phyloP scores from a whole-genome alignment of 2,329 filamentous ascomycete genomes.

The Apiospora sp. region DNA sequence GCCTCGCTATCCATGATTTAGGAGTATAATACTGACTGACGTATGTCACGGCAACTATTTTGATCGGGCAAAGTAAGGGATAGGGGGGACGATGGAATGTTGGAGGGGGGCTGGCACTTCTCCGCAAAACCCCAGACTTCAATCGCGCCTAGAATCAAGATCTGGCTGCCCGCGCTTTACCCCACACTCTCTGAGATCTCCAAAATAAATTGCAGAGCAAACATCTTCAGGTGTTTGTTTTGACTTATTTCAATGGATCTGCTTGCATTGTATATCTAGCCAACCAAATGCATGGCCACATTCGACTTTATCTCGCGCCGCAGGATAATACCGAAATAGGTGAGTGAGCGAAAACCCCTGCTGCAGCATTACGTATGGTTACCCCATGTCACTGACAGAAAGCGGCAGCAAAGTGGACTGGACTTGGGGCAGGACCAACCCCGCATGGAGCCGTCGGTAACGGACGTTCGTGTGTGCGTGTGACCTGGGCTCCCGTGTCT shows the following conservation, averaged over 20 bases:
- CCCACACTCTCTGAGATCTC: neutral
- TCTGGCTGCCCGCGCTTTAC: neutral
- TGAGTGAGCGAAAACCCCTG: neutral
- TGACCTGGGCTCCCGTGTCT: neutral
- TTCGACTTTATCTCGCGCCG: too few species aligned
- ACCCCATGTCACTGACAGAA: neutral
- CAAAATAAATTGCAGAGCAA: neutral
- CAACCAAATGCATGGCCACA: neutral
- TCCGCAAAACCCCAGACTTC: constrained; percentile 18
- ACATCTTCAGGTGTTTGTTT: too few species aligned
- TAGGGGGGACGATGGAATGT: neutral
- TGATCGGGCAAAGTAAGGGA: neutral
- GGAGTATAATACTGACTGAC: neutral
- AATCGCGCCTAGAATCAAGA: neutral
- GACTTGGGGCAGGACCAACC: neutral
- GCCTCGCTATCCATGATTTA: too few species aligned
- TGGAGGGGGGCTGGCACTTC: neutral
- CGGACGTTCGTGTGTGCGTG: neutral
- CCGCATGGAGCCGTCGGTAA: constrained; percentile 6
- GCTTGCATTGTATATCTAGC: too few species aligned
- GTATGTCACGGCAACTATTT: neutral
- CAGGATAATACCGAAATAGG: neutral
- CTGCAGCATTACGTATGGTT: constrained; percentile 1
- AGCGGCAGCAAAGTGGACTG: neutral
- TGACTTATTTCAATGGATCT: neutral